Evolutionary conservation across 192 early-diverging fungal species (phyloP), one percentile per base, ranked within the genome.

Genomic region (Chytriomyces confervae): DNA sequence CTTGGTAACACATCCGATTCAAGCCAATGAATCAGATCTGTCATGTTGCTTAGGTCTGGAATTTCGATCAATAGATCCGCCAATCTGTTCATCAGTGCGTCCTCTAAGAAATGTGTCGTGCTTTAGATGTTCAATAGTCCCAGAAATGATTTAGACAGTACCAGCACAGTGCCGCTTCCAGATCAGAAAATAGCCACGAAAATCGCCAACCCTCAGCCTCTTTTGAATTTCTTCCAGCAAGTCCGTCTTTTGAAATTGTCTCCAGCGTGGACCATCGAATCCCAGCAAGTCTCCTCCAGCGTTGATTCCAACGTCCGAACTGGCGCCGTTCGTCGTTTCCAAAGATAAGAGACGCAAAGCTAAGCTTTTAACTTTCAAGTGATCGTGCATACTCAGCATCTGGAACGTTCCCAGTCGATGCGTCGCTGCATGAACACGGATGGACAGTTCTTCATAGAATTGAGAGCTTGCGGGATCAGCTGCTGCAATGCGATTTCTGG

Each of bases 141-240:
- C 45, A 46, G 24, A 13, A 48, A 9, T 36, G 36, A 36, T 36
- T 36, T 36, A 0, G 36, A n/a, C 13, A 47, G 43, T 53, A 85
- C 83, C 83, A 23, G 51, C 44, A 50, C 50, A 78, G 62, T 92
- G 91, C 6, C 91, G 73, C 36, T 86, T 74, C 91, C 91, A 92
- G 3, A 92, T 27, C 5, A 78, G 76, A 8, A 84, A 48, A 16
- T 80, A 81, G 2, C 77, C 62, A 4, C 60, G 36, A 7, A 91
- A 67, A 67, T 91, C 84, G 63, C 88, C 89, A 4, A 65, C 63
- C 7, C 82, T 75, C 45, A 88, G 45, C 18, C 77, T 81, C 5
- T 83, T 79, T 45, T 82, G 78, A 46, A 88, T 50, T 13, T 73
- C 77, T 1, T 73, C 60, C 2, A 83, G 84, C 51, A 92, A 24